Evolutionary conservation across 805 yeast species (phyloP), one percentile per base, ranked within the genome.

Genomic region (Ogataea neopini): DNA sequence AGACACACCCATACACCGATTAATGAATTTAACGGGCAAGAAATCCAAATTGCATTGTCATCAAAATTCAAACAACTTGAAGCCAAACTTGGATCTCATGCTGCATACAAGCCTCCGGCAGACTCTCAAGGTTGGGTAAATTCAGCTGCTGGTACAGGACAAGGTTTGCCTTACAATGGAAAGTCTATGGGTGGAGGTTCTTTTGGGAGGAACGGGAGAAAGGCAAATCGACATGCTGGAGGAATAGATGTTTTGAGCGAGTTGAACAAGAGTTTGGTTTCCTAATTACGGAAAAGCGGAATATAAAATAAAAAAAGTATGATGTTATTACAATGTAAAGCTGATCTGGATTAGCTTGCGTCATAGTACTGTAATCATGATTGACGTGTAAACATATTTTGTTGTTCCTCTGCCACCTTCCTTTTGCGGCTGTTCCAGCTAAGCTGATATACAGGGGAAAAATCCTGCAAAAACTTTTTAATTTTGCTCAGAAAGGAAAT

Each of bases 211-310:
- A 45, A 34, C 13, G 37, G 37, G 4, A 47, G 50, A 37, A 44
- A 38, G 25, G 41, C 37, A 14, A 23, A 38, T 13, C 39, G 54
- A 18, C 34, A 22, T 18, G 41, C 39, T 18, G 51, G 56, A 17
- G 59, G 55, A 7, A 41, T 57, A 25, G 59, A 57, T 46, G 51
- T 57, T 28, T 44, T 57, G 34, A 54, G 57, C 35, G 61, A 57
- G 49, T 43, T 57, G 26, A 48, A 52, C 43, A 54, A 51, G 26
- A 47, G 52, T 26, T 47, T 51, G 45, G 56, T 54, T 11, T 32
- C 33, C n/a, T 28, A 22, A 20, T 7, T 13, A 19, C 20, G 34
- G 14, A 30, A 30, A n/a, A 6, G 34, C 17, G 10, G 30, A 28
- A 11, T 6, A 28, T 28, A 28, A n/a, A 28, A 13, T 4, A 28